Evolutionary conservation across 176 grass and related monocot species (phyloP).

Genomic region (Bothriochloa decipiens): DNA sequence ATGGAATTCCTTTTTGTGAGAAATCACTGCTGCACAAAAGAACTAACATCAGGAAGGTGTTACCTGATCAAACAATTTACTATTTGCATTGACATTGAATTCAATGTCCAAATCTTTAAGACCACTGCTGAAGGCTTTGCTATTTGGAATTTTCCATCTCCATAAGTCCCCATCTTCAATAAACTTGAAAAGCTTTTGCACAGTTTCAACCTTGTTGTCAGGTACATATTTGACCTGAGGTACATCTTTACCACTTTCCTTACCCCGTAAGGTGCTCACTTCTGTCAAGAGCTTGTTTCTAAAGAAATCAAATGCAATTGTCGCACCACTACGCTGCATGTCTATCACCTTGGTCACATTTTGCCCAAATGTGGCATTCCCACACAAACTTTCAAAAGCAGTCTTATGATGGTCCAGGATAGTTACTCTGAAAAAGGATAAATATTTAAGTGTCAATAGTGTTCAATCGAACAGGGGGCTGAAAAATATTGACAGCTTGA

Average conservation of each 20-base stretch:
- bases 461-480: background rate
- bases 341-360: constrained; percentile 92
- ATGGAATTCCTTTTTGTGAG: background rate
- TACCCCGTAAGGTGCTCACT: constrained; percentile 31
- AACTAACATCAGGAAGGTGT: constrained; percentile 6
- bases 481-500: background rate
- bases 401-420: constrained; percentile 96
- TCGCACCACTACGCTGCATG: constrained; percentile 89
- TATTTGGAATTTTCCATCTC: constrained; percentile 76
- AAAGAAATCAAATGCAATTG: constrained; percentile 96
- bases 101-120: constrained; percentile 82
- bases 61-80: constrained; percentile 80
- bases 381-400: constrained; percentile 73
- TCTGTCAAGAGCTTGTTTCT: constrained; percentile 55
- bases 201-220: constrained; percentile 59
- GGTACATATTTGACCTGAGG: constrained; percentile 51
- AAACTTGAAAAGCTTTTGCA: constrained; percentile 80
- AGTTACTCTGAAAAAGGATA: constrained; percentile 65
- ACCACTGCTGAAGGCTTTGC: constrained; percentile 88
- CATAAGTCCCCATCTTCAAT: constrained; percentile 93
- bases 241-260: constrained; percentile 32
- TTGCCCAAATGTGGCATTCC: constrained; percentile 46
- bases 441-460: background rate
- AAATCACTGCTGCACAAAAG: constrained; percentile 8
- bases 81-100: constrained; percentile 75